Percentiles rank a stretch among this genome's conserved stretches.
Conservation (phyloP, 768 basidiomycete genomes). For the Agrocybe chaxingu region DNA sequence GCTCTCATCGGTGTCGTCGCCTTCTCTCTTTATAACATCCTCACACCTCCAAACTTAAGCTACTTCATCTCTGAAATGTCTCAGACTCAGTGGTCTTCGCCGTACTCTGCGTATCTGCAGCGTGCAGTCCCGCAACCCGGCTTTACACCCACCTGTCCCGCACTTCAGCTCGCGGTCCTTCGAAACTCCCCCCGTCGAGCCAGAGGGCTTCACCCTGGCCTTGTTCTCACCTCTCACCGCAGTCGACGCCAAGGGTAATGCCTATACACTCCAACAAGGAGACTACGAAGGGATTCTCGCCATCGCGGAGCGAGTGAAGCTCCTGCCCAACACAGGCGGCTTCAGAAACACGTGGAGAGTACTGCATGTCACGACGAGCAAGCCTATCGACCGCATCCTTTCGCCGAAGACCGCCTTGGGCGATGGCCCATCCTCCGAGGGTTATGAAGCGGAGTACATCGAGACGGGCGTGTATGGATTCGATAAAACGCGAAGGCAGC, state of each 20-base stretch:
- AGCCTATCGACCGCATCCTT: conserved; percentile 32
- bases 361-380: conserved; percentile 24
- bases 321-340: conserved; percentile 22
- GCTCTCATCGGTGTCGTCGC: too few relatives aligned
- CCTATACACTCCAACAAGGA: background rate
- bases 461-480: conserved; percentile 35
- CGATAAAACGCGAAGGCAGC: conserved; percentile 22
- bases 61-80: conserved; percentile 1
- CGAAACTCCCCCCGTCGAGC: conserved; percentile 4
- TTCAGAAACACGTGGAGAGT: conserved; percentile 36
- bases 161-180: conserved; percentile 2
- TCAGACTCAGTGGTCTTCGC: conserved; percentile 7
- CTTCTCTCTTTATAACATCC: too few relatives aligned
- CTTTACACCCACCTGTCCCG: background rate
- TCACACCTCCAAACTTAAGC: too few relatives aligned
- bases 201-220: conserved; percentile 8
- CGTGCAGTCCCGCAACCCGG: conserved; percentile 2
- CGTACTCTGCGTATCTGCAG: conserved; percentile 5
- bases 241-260: conserved; percentile 3
- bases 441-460: conserved; percentile 14
- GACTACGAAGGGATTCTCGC: conserved; percentile 10
- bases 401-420: conserved; percentile 9
- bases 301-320: conserved; percentile 9
- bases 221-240: conserved; percentile 7
- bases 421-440: background rate